phyloP scores from a whole-genome alignment of 257 asterid species.

The Handroanthus guayacan region DNA sequence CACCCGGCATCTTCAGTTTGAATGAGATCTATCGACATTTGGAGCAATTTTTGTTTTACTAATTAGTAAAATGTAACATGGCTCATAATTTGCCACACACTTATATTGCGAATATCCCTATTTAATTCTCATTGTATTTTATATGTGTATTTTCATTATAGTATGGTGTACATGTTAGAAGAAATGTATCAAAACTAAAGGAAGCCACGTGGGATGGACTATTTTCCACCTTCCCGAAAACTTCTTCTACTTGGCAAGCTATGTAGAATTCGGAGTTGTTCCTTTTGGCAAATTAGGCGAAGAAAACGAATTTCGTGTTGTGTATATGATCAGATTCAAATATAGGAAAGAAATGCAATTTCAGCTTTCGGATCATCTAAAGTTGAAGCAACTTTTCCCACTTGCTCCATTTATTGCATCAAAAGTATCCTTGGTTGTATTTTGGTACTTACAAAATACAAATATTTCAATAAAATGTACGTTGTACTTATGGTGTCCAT shows the following conservation, averaged over 20 bases:
- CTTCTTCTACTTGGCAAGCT: neutral
- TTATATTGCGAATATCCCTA: neutral
- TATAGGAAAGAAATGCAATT: neutral
- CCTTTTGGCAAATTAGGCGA: neutral
- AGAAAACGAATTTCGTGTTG: neutral
- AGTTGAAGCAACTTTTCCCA: constrained; percentile 7
- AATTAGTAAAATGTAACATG: neutral
- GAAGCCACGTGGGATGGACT: neutral
- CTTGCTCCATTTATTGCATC: neutral
- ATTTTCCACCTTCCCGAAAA: neutral
- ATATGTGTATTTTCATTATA: constrained; percentile 2
- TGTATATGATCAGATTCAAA: neutral
- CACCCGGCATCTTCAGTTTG: neutral
- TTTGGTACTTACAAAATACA: neutral
- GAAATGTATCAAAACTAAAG: neutral
- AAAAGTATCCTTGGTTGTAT: neutral
- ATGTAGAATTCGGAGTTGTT: constrained; percentile 1
- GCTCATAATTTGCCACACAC: neutral
- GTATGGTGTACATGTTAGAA: constrained; percentile 5
- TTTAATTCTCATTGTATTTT: constrained; percentile 5
- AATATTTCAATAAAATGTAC: neutral
- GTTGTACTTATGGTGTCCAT: neutral
- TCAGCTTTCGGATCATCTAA: constrained; percentile 8
- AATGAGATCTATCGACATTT: neutral
- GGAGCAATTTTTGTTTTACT: neutral